Evolutionary conservation across 1,139 yeast species (phyloP).

Genomic region (Scheffersomyces lignicola): DNA sequence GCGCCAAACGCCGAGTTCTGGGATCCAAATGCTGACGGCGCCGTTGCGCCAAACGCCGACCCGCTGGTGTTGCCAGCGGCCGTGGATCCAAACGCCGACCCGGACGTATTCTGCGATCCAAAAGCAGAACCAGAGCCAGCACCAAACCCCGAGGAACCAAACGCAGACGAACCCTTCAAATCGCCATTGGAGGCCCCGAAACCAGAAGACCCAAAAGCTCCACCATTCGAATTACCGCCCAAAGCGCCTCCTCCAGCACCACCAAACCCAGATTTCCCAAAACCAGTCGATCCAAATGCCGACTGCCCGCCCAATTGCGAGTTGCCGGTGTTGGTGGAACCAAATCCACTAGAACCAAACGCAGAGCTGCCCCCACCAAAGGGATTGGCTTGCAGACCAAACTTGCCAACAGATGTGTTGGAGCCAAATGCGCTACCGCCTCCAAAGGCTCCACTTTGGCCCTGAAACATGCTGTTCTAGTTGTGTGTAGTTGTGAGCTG

Average conservation of each 20-base stretch:
- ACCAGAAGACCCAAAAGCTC: constrained; percentile 16
- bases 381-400: constrained; percentile 9
- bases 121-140: constrained; percentile 5
- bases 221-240: constrained; percentile 1
- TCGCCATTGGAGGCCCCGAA: constrained; percentile 11
- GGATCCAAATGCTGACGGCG: constrained; percentile 7
- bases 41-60: constrained; percentile 8
- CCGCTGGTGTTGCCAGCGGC: constrained; percentile 4
- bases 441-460: background rate
- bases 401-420: constrained; percentile 8
- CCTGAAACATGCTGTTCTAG: constrained; percentile 2
- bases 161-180: constrained; percentile 1
- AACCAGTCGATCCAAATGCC: constrained; percentile 14
- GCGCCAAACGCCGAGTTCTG: constrained; percentile 7
- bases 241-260: background rate
- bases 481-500: too few relatives aligned
- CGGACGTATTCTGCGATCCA: constrained; percentile 6
- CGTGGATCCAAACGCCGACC: constrained; percentile 10
- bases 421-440: constrained; percentile 11
- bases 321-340: constrained; percentile 8
- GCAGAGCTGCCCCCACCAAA: constrained; percentile 14
- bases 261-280: constrained; percentile 10
- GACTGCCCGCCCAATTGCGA: constrained; percentile 8
- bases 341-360: constrained; percentile 20
- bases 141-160: constrained; percentile 9